Percentiles rank a stretch among this genome's conserved stretches.
These are phyloP conservation scores for Aspergillus nomiae DNA, from an alignment of 2,329 filamentous ascomycete genomes.

Conservation along the genomic window DNA sequence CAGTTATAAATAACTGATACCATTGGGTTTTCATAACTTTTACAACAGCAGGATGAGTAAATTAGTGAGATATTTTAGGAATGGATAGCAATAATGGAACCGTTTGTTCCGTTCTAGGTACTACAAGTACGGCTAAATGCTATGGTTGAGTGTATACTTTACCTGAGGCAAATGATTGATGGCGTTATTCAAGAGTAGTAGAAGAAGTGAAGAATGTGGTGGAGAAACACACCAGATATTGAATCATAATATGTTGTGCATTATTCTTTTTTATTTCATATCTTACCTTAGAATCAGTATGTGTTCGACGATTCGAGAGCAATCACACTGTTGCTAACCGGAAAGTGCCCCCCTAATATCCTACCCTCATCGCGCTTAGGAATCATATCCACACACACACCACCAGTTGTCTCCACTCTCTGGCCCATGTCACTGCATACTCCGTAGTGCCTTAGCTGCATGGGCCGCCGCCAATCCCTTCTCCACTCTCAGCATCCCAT, in stretches of 20 bases:
- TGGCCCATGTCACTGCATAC: constrained; percentile 29
- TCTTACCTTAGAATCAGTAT: background rate
- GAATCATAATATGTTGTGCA: background rate
- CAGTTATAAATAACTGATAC: background rate
- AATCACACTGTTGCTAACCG: constrained; percentile 7
- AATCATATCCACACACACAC: constrained; percentile 20
- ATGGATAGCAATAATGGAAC: background rate
- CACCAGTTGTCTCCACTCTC: constrained; percentile 21
- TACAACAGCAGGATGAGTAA: background rate
- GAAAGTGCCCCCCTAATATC: constrained; percentile 2
- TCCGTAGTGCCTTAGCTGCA: constrained; percentile 26
- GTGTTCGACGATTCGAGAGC: constrained; percentile 9
- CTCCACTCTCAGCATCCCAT: constrained; percentile 30
- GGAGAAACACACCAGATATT: background rate
- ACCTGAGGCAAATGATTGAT: background rate
- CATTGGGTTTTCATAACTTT: background rate
- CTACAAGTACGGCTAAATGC: background rate
- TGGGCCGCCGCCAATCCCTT: constrained; percentile 38
- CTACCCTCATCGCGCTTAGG: constrained; percentile 16
- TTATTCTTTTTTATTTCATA: background rate
- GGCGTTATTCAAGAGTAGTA: background rate
- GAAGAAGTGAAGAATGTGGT: background rate
- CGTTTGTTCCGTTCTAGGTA: background rate
- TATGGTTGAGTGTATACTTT: background rate
- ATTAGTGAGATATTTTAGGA: background rate